These are phyloP conservation scores for Pachyrhizus erosus DNA, from an alignment of 306 rosid species.

Conservation along the genomic window DNA sequence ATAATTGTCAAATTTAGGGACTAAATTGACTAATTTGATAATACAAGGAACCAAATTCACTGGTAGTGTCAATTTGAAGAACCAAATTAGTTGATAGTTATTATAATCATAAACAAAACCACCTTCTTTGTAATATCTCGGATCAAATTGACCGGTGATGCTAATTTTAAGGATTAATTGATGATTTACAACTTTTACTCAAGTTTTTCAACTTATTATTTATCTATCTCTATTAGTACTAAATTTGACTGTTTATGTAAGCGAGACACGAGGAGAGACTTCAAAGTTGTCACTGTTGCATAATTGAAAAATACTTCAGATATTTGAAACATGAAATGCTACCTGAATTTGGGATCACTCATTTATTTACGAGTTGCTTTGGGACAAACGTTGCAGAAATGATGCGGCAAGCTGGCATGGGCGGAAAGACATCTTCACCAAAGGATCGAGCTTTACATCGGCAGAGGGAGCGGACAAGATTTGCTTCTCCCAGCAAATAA, in stretches of 20 bases:
- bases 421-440: conserved; percentile 90
- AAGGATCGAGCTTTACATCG: conserved; percentile 75
- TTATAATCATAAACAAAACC: neutral
- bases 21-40: neutral
- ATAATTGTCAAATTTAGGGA: neutral
- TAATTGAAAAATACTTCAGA: conserved; percentile 5
- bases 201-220: neutral
- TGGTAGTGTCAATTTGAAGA: neutral
- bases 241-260: neutral
- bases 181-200: neutral
- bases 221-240: neutral
- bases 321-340: neutral
- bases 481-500: conserved; percentile 86
- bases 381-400: conserved; percentile 67
- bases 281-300: neutral
- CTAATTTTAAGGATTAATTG: neutral
- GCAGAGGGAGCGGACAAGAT: conserved; percentile 87
- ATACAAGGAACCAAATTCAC: neutral
- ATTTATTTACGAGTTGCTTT: conserved; percentile 15
- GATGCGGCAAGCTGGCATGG: conserved; percentile 90
- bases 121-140: neutral
- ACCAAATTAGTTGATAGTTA: neutral
- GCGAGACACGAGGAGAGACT: neutral
- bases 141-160: neutral
- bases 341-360: neutral